Evolutionary conservation across 2,329 filamentous ascomycete species (phyloP), one percentile per base, ranked within the genome.

Genomic region (Fusarium sp.): DNA sequence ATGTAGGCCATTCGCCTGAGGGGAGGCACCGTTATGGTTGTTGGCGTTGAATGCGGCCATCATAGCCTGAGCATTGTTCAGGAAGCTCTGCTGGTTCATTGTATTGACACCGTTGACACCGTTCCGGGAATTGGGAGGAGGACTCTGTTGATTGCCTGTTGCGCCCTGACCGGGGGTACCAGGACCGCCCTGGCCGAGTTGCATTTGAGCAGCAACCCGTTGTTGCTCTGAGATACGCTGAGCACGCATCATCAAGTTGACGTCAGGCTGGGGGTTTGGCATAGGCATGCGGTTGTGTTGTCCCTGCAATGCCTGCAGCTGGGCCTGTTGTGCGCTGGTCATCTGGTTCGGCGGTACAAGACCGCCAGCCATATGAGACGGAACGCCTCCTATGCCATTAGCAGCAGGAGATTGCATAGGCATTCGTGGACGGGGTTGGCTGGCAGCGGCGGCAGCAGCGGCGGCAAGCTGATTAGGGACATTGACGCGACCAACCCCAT

Each of bases 221-320:
- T 88, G 86, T 67, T 88, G 85, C 67, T 90, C 87, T 10, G 89
- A 82, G 37, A 91, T 86, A 38, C 86, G 84, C 50, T 87, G 86
- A 14, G 87, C 84, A 68, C 89, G 87, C 66, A 88, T 78, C 65
- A 88, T 80, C 42, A 88, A 74, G 50, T 80, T 81, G 23, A 84
- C 77, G 57, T 87, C 84, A 3, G 84, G 71, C 35, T 73, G 73
- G 36, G 73, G 71, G 32, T 74, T 75, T 3, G 73, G 72, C 64
- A 75, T 73, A 2, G 86, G 83, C 78, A 91, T 83, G 50, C 88
- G 83, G 49, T 85, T 81, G 61, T 87, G 82, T 63, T 89, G 83
- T 6, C 78, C 79, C 60, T 83, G 78, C 65, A 78, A 65, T 14
- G 82, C 81, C 67, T 89, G 88, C 78, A 92, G 83, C 63, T 89